Evolutionary conservation across 345 rosid genomes (phyloP).

Genomic region (Firmiana major): DNA sequence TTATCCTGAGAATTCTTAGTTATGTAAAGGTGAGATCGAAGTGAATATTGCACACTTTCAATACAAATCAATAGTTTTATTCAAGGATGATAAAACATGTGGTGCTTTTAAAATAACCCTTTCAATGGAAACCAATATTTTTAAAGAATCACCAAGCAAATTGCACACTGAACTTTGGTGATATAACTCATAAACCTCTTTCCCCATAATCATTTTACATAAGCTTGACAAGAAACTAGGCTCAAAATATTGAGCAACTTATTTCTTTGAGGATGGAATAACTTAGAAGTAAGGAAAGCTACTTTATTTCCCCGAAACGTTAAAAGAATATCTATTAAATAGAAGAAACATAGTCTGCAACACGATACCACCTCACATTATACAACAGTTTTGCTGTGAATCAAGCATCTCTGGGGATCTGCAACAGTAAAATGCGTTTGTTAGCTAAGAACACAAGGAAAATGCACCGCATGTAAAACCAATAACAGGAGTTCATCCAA

Average conservation of each 20-base stretch:
- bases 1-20: too few relatives aligned
- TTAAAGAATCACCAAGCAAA: not conserved
- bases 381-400: constrained; percentile 67
- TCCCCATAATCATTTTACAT: not conserved
- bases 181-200: not conserved
- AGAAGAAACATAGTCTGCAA: constrained; percentile 12
- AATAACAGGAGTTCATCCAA: not conserved
- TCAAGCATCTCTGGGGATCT: constrained; percentile 75
- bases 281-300: not conserved
- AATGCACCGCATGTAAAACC: not conserved
- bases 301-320: not conserved
- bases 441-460: not conserved
- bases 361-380: constrained; percentile 51
- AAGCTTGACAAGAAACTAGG: not conserved
- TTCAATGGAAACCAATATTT: not conserved
- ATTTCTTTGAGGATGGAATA: constrained; percentile 2
- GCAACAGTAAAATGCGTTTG: constrained; percentile 16
- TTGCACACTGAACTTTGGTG: not conserved
- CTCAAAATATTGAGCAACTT: not conserved
- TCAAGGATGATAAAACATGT: not conserved
- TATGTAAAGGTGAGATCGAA: too few relatives aligned
- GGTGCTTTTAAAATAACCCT: not conserved
- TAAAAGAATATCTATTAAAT: constrained; percentile 5
- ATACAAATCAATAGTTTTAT: not conserved
- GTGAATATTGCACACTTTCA: too few relatives aligned